These are phyloP conservation scores for Trichophyton equinum DNA, from an alignment of 2,329 filamentous ascomycete species.

Conservation along the genomic window DNA sequence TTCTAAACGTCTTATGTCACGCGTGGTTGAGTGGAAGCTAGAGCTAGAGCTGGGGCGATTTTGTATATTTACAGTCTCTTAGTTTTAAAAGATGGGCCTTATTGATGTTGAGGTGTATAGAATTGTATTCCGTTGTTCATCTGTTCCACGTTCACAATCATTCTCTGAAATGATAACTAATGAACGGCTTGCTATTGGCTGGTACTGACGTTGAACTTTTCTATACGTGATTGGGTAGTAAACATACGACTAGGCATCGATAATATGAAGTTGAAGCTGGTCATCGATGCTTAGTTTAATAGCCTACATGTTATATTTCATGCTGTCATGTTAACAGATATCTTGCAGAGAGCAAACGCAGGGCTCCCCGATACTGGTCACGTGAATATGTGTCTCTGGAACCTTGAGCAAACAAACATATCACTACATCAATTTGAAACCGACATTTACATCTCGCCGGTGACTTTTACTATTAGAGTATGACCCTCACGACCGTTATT, in stretches of 20 bases:
- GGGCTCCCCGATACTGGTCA: no score
- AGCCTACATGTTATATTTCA: no score
- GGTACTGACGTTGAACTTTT: not conserved
- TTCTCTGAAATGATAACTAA: not conserved
- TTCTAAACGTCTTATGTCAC: not conserved
- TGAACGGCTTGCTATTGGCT: not conserved
- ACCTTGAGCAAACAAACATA: no score
- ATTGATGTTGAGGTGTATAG: not conserved
- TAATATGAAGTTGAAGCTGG: not conserved
- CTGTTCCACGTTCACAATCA: not conserved
- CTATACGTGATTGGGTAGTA: not conserved
- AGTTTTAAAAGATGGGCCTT: not conserved
- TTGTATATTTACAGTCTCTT: conserved; percentile 3
- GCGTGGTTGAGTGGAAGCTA: not conserved
- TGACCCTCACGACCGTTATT: no score
- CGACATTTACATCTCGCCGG: no score
- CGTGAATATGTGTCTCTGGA: no score
- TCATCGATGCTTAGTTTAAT: no score
- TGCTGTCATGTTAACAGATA: no score
- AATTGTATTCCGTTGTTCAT: not conserved
- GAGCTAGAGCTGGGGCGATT: not conserved
- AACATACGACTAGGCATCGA: not conserved
- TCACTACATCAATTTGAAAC: no score
- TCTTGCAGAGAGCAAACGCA: no score
- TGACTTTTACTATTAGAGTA: no score